A percentile compares a stretch with the other conserved stretches of the same genome.
Evolutionary conservation across 805 yeast genomes (phyloP).

Genomic region (Ogataea pini): DNA sequence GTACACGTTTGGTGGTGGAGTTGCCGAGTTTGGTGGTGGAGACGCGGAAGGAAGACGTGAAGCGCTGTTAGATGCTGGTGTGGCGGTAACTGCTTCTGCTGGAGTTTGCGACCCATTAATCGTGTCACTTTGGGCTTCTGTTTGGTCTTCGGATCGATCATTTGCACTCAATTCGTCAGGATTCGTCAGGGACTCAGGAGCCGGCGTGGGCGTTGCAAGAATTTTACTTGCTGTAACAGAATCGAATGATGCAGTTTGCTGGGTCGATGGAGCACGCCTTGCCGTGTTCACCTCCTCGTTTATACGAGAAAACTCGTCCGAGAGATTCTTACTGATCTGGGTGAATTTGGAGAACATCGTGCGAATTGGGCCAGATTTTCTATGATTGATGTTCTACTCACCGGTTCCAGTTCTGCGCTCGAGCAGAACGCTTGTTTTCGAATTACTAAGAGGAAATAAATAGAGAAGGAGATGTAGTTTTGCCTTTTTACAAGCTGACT

Average conservation of each 20-base stretch:
- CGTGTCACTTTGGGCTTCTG: not conserved
- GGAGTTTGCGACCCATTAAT: not conserved
- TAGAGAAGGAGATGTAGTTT: not conserved
- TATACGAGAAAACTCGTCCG: slow-evolving; percentile 54
- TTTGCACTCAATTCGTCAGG: slow-evolving; percentile 41
- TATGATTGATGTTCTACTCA: not conserved
- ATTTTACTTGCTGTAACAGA: slow-evolving; percentile 33
- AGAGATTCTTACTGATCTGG: slow-evolving; percentile 61
- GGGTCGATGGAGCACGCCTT: slow-evolving; percentile 18
- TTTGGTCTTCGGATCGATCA: not conserved
- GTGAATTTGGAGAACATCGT: slow-evolving; percentile 57
- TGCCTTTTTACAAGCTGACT: not conserved
- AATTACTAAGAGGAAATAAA: not conserved
- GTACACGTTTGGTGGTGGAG: slow-evolving; percentile 1
- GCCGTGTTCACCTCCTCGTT: slow-evolving; percentile 34
- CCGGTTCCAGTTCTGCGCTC: not conserved
- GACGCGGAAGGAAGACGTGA: not conserved
- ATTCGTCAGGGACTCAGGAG: slow-evolving; percentile 43
- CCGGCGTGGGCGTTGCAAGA: slow-evolving; percentile 48
- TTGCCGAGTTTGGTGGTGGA: not conserved
- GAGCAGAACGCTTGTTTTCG: not conserved
- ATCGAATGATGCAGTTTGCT: slow-evolving; percentile 20
- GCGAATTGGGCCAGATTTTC: not conserved
- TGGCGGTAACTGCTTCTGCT: no score
- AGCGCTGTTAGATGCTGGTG: not conserved